Conservation (phyloP, 2,329 filamentous ascomycete species). For the Alternaria angustiovoidea region DNA sequence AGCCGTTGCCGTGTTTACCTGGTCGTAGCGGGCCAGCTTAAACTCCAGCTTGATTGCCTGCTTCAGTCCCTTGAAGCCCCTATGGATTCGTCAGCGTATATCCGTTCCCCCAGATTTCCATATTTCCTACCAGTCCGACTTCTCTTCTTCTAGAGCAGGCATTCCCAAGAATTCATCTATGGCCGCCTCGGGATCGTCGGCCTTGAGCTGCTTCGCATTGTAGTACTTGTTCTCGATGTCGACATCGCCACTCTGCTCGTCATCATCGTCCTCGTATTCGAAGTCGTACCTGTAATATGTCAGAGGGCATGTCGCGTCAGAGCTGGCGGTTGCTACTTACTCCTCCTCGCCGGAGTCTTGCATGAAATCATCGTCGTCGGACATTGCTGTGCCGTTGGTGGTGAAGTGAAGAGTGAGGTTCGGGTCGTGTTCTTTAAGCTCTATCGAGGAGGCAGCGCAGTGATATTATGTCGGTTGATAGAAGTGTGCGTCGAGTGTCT, state of each 20-base stretch:
- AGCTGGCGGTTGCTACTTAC: conserved; percentile 56
- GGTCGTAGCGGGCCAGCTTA: conserved; percentile 84
- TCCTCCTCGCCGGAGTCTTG: conserved; percentile 89
- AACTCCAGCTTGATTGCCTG: conserved; percentile 98
- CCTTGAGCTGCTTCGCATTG: conserved; percentile 97
- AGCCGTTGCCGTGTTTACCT: conserved; percentile 60
- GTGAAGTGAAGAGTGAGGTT: background rate
- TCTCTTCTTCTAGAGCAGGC: conserved; percentile 83
- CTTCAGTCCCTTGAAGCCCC: conserved; percentile 95
- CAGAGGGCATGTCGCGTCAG: conserved; percentile 18
- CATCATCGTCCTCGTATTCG: conserved; percentile 94
- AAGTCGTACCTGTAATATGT: conserved; percentile 79
- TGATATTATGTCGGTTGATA: background rate
- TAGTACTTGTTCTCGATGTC: conserved; percentile 99
- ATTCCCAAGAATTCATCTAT: conserved; percentile 93
- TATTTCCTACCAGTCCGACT: conserved; percentile 80
- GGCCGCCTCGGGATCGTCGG: conserved; percentile 83
- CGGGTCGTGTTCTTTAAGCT: background rate
- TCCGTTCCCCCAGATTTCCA: conserved; percentile 1
- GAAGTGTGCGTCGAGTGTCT: background rate
- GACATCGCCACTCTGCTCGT: conserved; percentile 86
- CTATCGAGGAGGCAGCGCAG: background rate
- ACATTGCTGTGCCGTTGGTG: conserved; percentile 64
- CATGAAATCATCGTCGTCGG: conserved; percentile 91
- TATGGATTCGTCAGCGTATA: conserved; percentile 38